A percentile compares a stretch with the other conserved stretches of the same genome.
phyloP scores from a whole-genome alignment of 805 yeast species.

The Clavispora carvajalis region DNA sequence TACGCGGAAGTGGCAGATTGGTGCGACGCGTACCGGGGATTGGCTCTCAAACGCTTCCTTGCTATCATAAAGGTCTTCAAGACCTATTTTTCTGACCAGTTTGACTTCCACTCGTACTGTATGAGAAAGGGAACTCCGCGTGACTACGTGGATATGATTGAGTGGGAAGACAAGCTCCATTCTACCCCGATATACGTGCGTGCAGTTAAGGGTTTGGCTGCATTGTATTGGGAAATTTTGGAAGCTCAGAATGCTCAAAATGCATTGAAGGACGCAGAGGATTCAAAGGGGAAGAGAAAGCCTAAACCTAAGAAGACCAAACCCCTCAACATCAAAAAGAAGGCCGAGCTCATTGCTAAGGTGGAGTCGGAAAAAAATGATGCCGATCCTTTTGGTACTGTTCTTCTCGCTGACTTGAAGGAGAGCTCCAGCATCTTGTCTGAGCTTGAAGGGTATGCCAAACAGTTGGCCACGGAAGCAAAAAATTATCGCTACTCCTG shows the following conservation, averaged over 20 bases:
- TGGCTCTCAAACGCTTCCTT: slow-evolving; percentile 73
- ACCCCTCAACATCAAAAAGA: slow-evolving; percentile 43
- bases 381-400: slow-evolving; percentile 56
- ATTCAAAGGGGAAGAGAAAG: slow-evolving; percentile 18
- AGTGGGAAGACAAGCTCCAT: slow-evolving; percentile 78
- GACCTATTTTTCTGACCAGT: slow-evolving; percentile 75
- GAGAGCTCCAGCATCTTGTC: slow-evolving; percentile 34
- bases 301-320: slow-evolving; percentile 58
- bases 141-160: slow-evolving; percentile 67
- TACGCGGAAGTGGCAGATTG: slow-evolving; percentile 33
- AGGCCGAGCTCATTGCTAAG: slow-evolving; percentile 46
- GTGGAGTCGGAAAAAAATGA: slow-evolving; percentile 45
- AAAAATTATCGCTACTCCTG: slow-evolving; percentile 34
- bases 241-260: slow-evolving; percentile 23
- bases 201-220: slow-evolving; percentile 59
- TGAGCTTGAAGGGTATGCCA: slow-evolving; percentile 36
- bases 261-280: slow-evolving; percentile 10
- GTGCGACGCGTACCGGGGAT: slow-evolving; percentile 48
- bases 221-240: slow-evolving; percentile 44
- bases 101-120: slow-evolving; percentile 92
- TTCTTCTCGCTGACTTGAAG: slow-evolving; percentile 25
- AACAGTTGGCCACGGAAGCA: slow-evolving; percentile 39
- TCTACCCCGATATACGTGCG: slow-evolving; percentile 68
- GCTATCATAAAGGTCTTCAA: slow-evolving; percentile 64
- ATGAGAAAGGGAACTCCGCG: slow-evolving; percentile 87